A percentile compares a stretch with the other conserved stretches of the same genome.
Conservation (phyloP, 495 filamentous ascomycete genomes). For the Penicillium coprophilum region DNA sequence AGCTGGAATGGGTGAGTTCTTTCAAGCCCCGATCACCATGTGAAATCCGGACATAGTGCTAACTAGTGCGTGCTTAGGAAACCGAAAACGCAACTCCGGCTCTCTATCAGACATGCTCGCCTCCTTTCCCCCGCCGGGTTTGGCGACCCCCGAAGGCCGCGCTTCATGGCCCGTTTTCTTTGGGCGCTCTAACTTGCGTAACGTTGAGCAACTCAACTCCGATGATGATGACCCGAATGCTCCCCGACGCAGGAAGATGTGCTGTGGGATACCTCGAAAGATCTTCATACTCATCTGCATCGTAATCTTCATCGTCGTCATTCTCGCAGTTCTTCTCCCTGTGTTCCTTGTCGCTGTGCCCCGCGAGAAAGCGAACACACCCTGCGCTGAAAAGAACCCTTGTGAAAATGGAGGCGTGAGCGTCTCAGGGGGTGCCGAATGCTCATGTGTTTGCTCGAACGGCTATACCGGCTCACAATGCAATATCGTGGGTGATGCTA, state of each 20-base stretch:
- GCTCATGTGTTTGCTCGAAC: conserved; percentile 83
- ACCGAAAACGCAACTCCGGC: conserved; percentile 48
- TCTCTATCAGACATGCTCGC: conserved; percentile 88
- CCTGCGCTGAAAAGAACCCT: conserved; percentile 52
- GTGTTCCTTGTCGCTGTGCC: conserved; percentile 77
- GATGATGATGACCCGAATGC: conserved; percentile 24
- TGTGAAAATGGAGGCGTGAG: conserved; percentile 84
- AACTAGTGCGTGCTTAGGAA: conserved; percentile 15
- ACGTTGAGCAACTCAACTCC: conserved; percentile 33
- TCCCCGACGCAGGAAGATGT: conserved; percentile 33
- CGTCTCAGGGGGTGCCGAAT: conserved; percentile 61
- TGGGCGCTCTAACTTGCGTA: conserved; percentile 36
- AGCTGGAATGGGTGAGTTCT: conserved; percentile 30
- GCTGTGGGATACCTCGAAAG: conserved; percentile 84
- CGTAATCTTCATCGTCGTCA: conserved; percentile 69
- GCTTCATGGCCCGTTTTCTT: conserved; percentile 47
- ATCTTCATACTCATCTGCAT: conserved; percentile 69
- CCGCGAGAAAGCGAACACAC: conserved; percentile 44
- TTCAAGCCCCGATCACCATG: not conserved
- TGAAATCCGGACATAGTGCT: not conserved
- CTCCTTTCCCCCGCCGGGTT: conserved; percentile 82
- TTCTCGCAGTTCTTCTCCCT: conserved; percentile 85
- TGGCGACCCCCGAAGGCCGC: conserved; percentile 51
- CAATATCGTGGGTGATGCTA: conserved; percentile 55
- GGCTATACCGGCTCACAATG: conserved; percentile 83